Conservation (phyloP, 768 basidiomycete species). For the Suillus plorans region DNA sequence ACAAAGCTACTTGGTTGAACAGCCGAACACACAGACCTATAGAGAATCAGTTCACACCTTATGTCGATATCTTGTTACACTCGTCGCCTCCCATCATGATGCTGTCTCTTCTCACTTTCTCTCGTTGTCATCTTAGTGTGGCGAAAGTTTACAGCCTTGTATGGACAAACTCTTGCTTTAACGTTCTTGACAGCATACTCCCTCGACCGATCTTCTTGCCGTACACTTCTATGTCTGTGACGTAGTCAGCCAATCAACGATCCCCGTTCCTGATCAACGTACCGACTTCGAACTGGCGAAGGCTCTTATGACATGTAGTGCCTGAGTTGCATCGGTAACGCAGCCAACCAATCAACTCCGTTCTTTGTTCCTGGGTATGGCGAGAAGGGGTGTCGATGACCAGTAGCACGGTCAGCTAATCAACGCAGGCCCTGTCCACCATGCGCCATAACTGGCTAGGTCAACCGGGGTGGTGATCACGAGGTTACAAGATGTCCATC, state of each 20-base stretch:
- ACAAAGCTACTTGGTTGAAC: background rate
- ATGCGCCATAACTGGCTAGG: no score
- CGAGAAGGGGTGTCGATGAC: background rate
- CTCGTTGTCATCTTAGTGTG: background rate
- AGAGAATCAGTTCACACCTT: background rate
- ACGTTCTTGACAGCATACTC: background rate
- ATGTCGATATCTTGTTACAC: background rate
- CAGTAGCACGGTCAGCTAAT: background rate
- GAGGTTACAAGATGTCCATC: no score
- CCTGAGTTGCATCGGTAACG: background rate
- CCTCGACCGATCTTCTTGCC: background rate
- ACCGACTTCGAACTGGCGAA: background rate
- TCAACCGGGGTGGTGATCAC: no score
- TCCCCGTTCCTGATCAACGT: background rate
- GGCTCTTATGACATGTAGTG: background rate
- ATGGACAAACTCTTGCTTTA: background rate
- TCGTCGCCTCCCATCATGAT: background rate
- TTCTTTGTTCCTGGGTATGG: background rate
- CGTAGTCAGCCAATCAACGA: background rate
- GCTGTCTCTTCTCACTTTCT: background rate
- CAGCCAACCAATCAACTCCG: background rate
- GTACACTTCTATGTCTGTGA: background rate
- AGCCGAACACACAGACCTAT: background rate
- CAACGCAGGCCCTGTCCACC: no score
- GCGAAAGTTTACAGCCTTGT: background rate